Base-by-base conservation (phyloP, 352 stramenopile species). In the Stephanocyclus meneghinianus region DNA sequence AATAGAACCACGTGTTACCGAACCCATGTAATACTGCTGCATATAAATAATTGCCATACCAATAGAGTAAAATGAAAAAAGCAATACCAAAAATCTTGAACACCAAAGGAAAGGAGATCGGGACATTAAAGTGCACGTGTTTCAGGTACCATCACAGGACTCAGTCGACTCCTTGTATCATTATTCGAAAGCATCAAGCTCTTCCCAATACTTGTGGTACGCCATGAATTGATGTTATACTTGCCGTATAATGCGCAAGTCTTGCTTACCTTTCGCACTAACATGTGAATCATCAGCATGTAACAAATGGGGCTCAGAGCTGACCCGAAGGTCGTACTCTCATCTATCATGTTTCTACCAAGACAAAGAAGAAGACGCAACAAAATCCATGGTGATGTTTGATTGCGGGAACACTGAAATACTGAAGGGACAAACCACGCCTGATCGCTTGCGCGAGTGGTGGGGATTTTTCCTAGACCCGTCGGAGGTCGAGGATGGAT, bases 381-480 rank as follows among this genome's bases (percentile, higher is more conserved):
- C 26, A 63, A 63, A 45, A 63, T 63, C 55, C 44, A 63, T 63
- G 55, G 11, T 45, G 2, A 63, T 26, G 40, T 45, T 63, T 45
- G 55, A 45, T 13, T 76, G 69, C 30, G 47, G 21, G 16, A 50
- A 57, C 15, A 48, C 32, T 63, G 47, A 40, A 47, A 67, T 32
- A 32, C 57, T 32, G 26, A 53, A 16, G 13, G n/a, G 35, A 16
- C 40, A 53, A 26, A 10, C 57, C 16, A 57, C 47, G 56, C n/a
- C 57, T 8, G 18, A 21, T 2, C 44, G 18, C 30, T 44, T 42
- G 48, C 30, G 37, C 29, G 32, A 71, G 1, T 76, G 65, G 74
- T 81, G 74, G 74, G 74, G 74, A 16, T 71, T 68, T 29, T 81
- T 81, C 35, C 11, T 81, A 29, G 65, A 81, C 18, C 35, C 72